These are phyloP conservation scores for Paecilomyces sp. DNA, from an alignment of 2,329 filamentous ascomycete genomes.

Conservation along the genomic window DNA sequence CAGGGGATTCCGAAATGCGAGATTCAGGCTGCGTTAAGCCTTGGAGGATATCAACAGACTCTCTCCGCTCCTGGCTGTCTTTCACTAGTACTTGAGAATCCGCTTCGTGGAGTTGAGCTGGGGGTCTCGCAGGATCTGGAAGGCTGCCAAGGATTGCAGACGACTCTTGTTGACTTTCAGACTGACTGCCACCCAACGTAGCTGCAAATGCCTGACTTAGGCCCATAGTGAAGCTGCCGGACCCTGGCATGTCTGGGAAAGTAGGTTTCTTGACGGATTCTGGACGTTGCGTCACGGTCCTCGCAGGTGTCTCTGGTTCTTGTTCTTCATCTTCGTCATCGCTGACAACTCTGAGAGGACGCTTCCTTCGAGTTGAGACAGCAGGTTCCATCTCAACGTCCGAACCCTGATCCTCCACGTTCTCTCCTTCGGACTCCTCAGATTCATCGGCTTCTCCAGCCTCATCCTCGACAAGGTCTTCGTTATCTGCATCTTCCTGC, in stretches of 20 bases:
- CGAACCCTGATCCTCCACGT: constrained; percentile 9
- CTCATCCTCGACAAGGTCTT: constrained; percentile 15
- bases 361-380: constrained; percentile 47
- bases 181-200: constrained; percentile 65
- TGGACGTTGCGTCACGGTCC: constrained; percentile 18
- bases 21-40: constrained; percentile 25
- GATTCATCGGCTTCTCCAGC: constrained; percentile 40
- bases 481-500: constrained; percentile 11
- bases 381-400: constrained; percentile 39
- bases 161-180: constrained; percentile 41
- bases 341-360: constrained; percentile 52
- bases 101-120: constrained; percentile 52
- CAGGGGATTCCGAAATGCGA: constrained; percentile 29
- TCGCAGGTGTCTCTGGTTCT: constrained; percentile 26
- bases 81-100: constrained; percentile 55
- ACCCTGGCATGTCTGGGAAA: constrained; percentile 59
- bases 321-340: constrained; percentile 58
- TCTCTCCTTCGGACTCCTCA: constrained; percentile 28
- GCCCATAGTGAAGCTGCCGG: constrained; percentile 48
- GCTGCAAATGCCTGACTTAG: constrained; percentile 87
- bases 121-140: constrained; percentile 51
- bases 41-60: constrained; percentile 38
- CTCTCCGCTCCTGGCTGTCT: constrained; percentile 47
- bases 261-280: constrained; percentile 42
- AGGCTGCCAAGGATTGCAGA: constrained; percentile 44